Evolutionary conservation across 441 rosid species (phyloP), one percentile per base, ranked within the genome.

Genomic region (Monsonia emarginata): DNA sequence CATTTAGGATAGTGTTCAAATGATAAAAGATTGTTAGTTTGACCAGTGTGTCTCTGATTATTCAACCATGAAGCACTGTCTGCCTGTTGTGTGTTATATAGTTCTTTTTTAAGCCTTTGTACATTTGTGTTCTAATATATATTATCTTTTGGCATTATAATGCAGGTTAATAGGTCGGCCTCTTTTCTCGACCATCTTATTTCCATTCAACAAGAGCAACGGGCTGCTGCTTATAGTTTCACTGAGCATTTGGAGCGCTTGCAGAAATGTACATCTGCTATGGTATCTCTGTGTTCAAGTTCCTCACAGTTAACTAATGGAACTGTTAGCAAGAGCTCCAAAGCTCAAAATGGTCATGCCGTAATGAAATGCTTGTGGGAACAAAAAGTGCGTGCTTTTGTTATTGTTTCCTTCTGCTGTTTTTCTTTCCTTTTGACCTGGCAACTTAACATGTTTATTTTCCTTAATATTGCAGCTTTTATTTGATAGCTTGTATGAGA

Each of bases 181-280:
- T 90, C 97, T 67, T 95, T 87, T 74, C 89, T 91, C 73, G 81
- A 79, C 75, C 98, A 95, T 85, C 96, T 95, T 56, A 76, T 88
- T 68, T 73, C 73, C 70, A 78, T 91, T 73, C 97, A 91, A 77
- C 89, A 87, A 71, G 79, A 67, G 76, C 99, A 89, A 71, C 86
- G 95, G 63, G 77, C 72, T 62, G 74, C 91, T 68, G 84, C 83
- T 54, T 91, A 95, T 69, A 76, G 64, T 69, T 83, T 89, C 74
- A 72, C 87, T 52, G 81, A 81, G 73, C 76, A 75, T 70, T 73
- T 87, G 66, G 79, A 81, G 71, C 71, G 74, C 68, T 74, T 88
- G 76, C 76, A 77, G 56, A 74, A 80, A 64, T 79, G 70, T 76
- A 72, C 79, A 65, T 75, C 77, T 67, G 72, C 82, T 40, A 63